Evolutionary conservation across 805 yeast genomes (phyloP), one percentile per base, ranked within the genome.

Genomic region (Myxozyma kluyveri): DNA sequence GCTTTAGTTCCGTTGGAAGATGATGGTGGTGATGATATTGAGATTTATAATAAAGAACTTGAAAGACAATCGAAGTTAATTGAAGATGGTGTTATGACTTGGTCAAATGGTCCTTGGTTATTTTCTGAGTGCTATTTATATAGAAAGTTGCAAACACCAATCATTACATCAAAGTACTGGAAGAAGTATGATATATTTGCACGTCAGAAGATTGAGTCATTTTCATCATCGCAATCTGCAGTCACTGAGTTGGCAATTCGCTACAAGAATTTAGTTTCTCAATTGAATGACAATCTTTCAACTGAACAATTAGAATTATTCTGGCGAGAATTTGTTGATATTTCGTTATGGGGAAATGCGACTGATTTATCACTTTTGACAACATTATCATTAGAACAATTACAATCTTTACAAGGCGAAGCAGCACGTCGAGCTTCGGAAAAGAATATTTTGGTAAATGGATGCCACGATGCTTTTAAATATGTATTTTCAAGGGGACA

Each of bases 341-440:
- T 91, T 49, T 87, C 96, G 0, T 71, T 93, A 48, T 93, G 99
- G 99, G 99, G 99, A 24, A 93, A 93, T 69, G 97, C 98, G 18
- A 88, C 97, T 3, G 99, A 93, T 69, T 76, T 93, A 64, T 88
- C 97, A 0, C 72, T 95, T 48, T 75, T 93, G 57, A 90, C 95
- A 3, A 89, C 87, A 53, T 88, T 91, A n/a, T 60, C 72, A 18
- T 67, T 88, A 26, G 96, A 90, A 42, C 96, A 93, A 60, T 85
- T 93, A 63, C 86, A 88, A 68, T 82, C 91, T 4, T 81, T 88
- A 36, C 99, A 93, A 73, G 96, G 96, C 39, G 86, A 85, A 10
- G 88, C 85, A 57, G 88, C 88, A 18, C 77, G 98, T 61, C 84
- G 47, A 50, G 55, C 43, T 41, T 49, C 42, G 33, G 63, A 47